Evolutionary conservation across 2,329 filamentous ascomycete species (phyloP), one percentile per base, ranked within the genome.

Genomic region (Penicillium aurantiogriseum): DNA sequence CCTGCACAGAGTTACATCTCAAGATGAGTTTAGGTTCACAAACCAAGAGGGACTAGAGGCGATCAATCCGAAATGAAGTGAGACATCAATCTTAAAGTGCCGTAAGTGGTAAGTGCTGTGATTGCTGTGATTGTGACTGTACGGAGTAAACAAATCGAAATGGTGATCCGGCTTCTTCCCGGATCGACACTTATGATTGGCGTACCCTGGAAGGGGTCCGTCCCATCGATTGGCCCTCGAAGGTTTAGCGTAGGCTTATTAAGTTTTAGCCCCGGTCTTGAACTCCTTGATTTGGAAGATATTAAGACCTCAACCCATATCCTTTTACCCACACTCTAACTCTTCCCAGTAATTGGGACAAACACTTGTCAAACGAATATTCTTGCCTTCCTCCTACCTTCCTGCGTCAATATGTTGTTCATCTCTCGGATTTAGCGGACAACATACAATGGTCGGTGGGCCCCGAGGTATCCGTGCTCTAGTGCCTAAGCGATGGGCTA

Each of bases 391-490:
- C 5, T 36, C 7, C 17, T 27, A 23, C 11, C 52, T 36, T 25
- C 17, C 19, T 27, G 5, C 4, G n/a, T 36, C 1, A 6, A 19
- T 15, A n/a, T 19, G 11, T 23, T n/a, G 11, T 23, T 3, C 8
- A 9, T 38, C 7, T 13, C 23, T 42, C 29, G 21, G 29, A 36
- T 10, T 17, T 19, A 44, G 19, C 33, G 15, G 23, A 51, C 11
- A 8, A 38, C 17, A n/a, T 13, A 19, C 40, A 46, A 53, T 25
- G 31, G 39, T n/a, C 8, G 15, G 54, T 53, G 49, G 42, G 23
- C 27, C 48, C 36, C 46, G 53, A 40, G 13, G 21, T 21, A 36
- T 46, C 54, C 36, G 48, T 51, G 51, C 43, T 21, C 46, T n/a
- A 8, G 7, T n/a, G 29, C 17, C 19, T 35, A 29, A 15, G 25